Base-by-base conservation (phyloP, 2,329 filamentous ascomycete genomes). In the Teratosphaeria epicoccoides region DNA sequence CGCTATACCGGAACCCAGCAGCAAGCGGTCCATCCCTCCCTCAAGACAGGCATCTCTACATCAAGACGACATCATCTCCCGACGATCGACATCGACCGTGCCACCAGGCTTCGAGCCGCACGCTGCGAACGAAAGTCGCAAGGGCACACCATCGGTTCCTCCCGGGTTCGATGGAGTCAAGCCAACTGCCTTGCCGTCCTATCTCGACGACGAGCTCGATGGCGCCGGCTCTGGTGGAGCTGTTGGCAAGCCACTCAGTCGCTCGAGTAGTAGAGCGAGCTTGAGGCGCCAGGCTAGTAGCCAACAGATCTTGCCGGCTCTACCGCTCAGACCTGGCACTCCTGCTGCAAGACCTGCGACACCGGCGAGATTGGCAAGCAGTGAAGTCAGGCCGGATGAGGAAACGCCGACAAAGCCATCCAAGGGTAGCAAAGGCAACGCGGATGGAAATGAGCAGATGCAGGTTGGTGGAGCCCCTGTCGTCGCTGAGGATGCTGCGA, bases 61-160 rank as follows among this genome's bases (percentile, higher is more conserved):
- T n/a, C 57, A 62, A 24, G 57, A 61, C 22, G 60, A 63, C 24
- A 43, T 33, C 43, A 33, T 28, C 40, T 63, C 60, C 24, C 59
- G 66, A 7, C 57, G 58, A 43, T 63, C 65, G 2, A 68, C 66
- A 24, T 66, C 66, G 6, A 62, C 66, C 12, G 59, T 68, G 9
- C 66, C 66, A 11, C 67, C 67, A 9, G 66, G 66, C n/a, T 63
- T 69, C 50, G 65, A 67, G 54, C 57, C 52, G 11, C 57, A 62
- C 44, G 20, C 58, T n/a, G 57, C 56, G 28, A 62, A 67, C 40
- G 67, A 68, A 51, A 67, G 67, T 47, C 67, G 71, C 29, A 67
- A 70, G 23, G 63, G 71, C 12, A 75, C 72, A 9, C 72, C 72
- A 1, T 68, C 70, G 1, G 66, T 75, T 24, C 73, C 73, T 11